phyloP scores from a whole-genome alignment of 371 early-diverging fungal species.

The Syncephalastrum sp. region DNA sequence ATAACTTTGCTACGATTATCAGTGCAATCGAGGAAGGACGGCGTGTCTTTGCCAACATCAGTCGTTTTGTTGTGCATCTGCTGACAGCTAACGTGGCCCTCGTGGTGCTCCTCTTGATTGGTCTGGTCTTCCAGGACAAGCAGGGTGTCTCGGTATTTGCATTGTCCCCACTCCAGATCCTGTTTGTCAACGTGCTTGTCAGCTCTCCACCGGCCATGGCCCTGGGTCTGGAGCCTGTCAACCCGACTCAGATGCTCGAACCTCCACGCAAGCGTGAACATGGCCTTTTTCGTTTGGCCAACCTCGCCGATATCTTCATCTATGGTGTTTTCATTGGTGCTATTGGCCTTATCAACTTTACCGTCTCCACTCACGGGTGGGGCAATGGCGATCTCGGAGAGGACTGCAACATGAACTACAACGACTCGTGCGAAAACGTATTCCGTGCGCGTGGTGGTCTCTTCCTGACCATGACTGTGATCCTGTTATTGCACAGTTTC shows the following conservation, averaged over 20 bases:
- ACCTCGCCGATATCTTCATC: slow-evolving; percentile 66
- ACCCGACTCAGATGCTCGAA: slow-evolving; percentile 75
- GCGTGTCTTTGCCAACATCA: slow-evolving; percentile 88
- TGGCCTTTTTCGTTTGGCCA: slow-evolving; percentile 68
- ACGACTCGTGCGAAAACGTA: slow-evolving; percentile 60
- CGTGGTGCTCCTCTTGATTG: slow-evolving; percentile 66
- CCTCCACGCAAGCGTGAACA: slow-evolving; percentile 72
- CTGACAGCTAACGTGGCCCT: slow-evolving; percentile 85
- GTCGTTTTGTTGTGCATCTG: slow-evolving; percentile 89
- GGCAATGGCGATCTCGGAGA: slow-evolving; percentile 56
- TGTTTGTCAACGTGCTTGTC: slow-evolving; percentile 82
- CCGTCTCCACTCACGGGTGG: slow-evolving; percentile 60
- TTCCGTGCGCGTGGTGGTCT: slow-evolving; percentile 76
- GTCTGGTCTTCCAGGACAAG: slow-evolving; percentile 65
- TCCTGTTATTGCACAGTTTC: slow-evolving; percentile 69
- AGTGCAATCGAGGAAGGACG: slow-evolving; percentile 83
- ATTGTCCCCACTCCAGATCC: slow-evolving; percentile 79
- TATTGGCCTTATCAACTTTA: slow-evolving; percentile 69
- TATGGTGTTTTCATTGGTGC: slow-evolving; percentile 73
- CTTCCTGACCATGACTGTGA: slow-evolving; percentile 65
- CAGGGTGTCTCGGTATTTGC: slow-evolving; percentile 68
- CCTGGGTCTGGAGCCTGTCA: slow-evolving; percentile 83
- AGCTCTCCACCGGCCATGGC: slow-evolving; percentile 84
- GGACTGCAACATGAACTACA: slow-evolving; percentile 61
- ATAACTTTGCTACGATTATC: slow-evolving; percentile 87